Evolutionary conservation across 2,329 filamentous ascomycete genomes (phyloP).

Genomic region (Dactylellina cionopaga): DNA sequence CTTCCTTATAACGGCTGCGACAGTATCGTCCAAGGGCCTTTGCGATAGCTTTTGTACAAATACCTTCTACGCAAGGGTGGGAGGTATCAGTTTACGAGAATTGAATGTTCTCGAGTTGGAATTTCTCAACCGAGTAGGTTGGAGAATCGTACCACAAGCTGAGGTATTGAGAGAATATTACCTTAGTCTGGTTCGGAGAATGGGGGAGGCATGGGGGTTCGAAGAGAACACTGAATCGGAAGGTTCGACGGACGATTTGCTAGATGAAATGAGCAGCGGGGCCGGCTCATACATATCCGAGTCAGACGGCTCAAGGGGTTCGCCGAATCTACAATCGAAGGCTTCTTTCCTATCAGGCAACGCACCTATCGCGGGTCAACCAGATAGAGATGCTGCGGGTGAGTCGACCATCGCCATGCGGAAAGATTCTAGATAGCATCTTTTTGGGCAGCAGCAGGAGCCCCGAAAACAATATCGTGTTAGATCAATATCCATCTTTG

Average conservation of each 20-base stretch:
- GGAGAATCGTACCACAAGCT: slow-evolving; percentile 95
- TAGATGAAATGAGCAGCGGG: slow-evolving; percentile 36
- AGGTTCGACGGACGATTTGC: slow-evolving; percentile 31
- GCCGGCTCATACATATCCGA: slow-evolving; percentile 28
- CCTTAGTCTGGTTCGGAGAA: slow-evolving; percentile 78
- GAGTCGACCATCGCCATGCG: background rate
- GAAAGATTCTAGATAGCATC: background rate
- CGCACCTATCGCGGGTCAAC: slow-evolving; percentile 8
- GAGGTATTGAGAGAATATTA: slow-evolving; percentile 96
- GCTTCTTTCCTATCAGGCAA: slow-evolving; percentile 15
- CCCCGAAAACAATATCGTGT: background rate
- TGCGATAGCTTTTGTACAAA: slow-evolving; percentile 99
- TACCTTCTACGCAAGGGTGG: slow-evolving; percentile 91
- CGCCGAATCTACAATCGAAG: slow-evolving; percentile 34
- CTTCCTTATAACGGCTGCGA: slow-evolving; percentile 94
- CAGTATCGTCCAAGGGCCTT: slow-evolving; percentile 92
- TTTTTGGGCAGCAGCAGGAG: background rate
- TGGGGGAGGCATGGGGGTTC: slow-evolving; percentile 68
- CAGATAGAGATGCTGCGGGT: slow-evolving; percentile 11
- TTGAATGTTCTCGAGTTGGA: slow-evolving; percentile 91
- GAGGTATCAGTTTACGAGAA: slow-evolving; percentile 89
- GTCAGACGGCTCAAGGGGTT: slow-evolving; percentile 26
- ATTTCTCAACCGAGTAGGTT: slow-evolving; percentile 90
- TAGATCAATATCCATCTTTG: slow-evolving; percentile 23
- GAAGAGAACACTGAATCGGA: slow-evolving; percentile 57